Evolutionary conservation across 2,329 filamentous ascomycete genomes (phyloP).

Genomic region (Juglanconis sp.): DNA sequence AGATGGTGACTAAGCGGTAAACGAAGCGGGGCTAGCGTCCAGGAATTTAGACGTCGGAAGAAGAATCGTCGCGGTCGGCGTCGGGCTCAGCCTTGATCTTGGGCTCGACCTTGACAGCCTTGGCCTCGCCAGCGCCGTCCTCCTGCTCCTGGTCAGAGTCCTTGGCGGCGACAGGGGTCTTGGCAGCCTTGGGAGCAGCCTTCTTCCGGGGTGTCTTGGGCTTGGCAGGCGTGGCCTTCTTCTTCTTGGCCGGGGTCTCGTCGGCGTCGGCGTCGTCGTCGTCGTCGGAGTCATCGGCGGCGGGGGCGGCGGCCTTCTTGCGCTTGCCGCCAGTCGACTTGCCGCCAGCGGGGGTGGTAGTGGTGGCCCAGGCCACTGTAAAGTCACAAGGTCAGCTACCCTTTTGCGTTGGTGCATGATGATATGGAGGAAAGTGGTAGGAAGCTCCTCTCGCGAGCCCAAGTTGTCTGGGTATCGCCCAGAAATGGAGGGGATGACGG

Average conservation of each 20-base stretch:
- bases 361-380: slow-evolving; percentile 1
- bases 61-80: neutral
- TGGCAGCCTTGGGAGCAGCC: neutral
- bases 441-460: no score
- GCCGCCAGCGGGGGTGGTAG: neutral
- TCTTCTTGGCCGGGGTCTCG: neutral
- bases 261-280: neutral
- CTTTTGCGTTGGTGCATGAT: no score
- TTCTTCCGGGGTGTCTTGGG: slow-evolving; percentile 1
- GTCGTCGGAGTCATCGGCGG: neutral
- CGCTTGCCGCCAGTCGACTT: slow-evolving; percentile 10
- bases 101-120: neutral
- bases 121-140: neutral
- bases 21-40: neutral
- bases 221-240: neutral
- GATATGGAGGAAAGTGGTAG: no score
- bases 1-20: neutral
- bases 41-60: neutral
- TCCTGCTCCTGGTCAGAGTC: neutral
- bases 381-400: neutral
- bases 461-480: no score
- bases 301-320: slow-evolving; percentile 6
- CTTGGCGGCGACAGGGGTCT: neutral
- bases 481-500: no score
- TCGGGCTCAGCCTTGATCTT: neutral